phyloP scores from a whole-genome alignment of 75 land plant species.

The Isoetes taiwanensis region DNA sequence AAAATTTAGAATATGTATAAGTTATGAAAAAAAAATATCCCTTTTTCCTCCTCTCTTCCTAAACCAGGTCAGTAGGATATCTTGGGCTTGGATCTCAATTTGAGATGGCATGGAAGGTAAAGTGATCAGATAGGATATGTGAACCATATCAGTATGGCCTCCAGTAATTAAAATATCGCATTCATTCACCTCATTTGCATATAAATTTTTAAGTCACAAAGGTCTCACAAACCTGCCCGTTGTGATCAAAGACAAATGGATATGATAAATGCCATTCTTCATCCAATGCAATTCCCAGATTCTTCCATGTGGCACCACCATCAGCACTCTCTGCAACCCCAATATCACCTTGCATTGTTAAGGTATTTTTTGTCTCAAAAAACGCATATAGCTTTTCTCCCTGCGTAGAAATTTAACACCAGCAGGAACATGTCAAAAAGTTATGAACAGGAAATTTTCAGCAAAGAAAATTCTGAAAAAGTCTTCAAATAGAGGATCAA shows the following conservation, averaged over 20 bases:
- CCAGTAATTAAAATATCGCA: background rate
- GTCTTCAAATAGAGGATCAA: background rate
- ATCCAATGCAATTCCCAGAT: slow-evolving; percentile 64
- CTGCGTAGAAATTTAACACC: slow-evolving; percentile 13
- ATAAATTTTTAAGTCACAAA: background rate
- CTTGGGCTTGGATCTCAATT: no score
- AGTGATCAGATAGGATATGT: background rate
- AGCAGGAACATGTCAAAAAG: background rate
- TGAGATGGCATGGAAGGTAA: background rate
- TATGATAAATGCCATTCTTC: slow-evolving; percentile 93
- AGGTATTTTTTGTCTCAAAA: slow-evolving; percentile 79
- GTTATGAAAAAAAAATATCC: no score
- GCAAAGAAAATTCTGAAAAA: background rate
- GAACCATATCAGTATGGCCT: background rate
- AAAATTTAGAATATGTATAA: no score
- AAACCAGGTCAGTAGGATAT: no score
- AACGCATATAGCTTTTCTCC: slow-evolving; percentile 59
- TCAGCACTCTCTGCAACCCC: slow-evolving; percentile 79
- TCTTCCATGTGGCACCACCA: slow-evolving; percentile 67
- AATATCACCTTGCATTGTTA: slow-evolving; percentile 82
- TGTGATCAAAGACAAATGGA: slow-evolving; percentile 58
- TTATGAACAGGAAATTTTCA: background rate
- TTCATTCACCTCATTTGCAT: background rate
- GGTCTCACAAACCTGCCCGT: slow-evolving; percentile 48
- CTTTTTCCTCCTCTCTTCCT: no score